Evolutionary conservation across 495 filamentous ascomycete species (phyloP).

Genomic region (Aspergillus biplanus): DNA sequence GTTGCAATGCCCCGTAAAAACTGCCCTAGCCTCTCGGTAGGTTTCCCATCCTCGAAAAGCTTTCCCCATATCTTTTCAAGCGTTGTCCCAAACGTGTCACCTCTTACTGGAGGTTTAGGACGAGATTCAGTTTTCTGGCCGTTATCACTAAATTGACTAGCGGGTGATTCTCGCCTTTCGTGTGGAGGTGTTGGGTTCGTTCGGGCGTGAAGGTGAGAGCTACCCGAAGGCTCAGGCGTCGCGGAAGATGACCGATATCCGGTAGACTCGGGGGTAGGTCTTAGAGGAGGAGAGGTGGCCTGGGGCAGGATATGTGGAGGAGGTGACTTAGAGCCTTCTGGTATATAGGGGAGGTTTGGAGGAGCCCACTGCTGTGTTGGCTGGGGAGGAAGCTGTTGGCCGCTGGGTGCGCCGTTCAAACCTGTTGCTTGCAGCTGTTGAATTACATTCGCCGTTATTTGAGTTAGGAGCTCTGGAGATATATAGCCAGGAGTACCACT

Average conservation of each 20-base stretch:
- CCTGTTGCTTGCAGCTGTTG: slow-evolving; percentile 54
- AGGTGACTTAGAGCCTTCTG: slow-evolving; percentile 31
- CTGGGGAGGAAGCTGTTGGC: slow-evolving; percentile 32
- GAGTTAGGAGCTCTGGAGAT: slow-evolving; percentile 53
- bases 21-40: slow-evolving; percentile 69
- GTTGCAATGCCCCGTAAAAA: slow-evolving; percentile 78
- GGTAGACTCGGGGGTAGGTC: slow-evolving; percentile 30
- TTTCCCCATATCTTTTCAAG: slow-evolving; percentile 76
- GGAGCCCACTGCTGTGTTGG: slow-evolving; percentile 37
- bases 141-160: slow-evolving; percentile 42
- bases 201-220: slow-evolving; percentile 32
- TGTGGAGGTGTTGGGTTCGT: slow-evolving; percentile 26
- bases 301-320: slow-evolving; percentile 30
- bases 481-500: slow-evolving; percentile 41
- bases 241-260: slow-evolving; percentile 51
- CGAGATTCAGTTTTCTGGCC: slow-evolving; percentile 36
- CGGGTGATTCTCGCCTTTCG: slow-evolving; percentile 32
- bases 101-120: slow-evolving; percentile 48
- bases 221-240: slow-evolving; percentile 29
- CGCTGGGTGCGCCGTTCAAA: slow-evolving; percentile 37
- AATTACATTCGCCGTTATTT: slow-evolving; percentile 57
- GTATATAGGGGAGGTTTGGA: slow-evolving; percentile 30
- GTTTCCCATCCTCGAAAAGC: slow-evolving; percentile 71
- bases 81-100: slow-evolving; percentile 55
- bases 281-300: slow-evolving; percentile 27